Conservation (phyloP, 495 filamentous ascomycete species). For the Hypoxylon crocopeplum region DNA sequence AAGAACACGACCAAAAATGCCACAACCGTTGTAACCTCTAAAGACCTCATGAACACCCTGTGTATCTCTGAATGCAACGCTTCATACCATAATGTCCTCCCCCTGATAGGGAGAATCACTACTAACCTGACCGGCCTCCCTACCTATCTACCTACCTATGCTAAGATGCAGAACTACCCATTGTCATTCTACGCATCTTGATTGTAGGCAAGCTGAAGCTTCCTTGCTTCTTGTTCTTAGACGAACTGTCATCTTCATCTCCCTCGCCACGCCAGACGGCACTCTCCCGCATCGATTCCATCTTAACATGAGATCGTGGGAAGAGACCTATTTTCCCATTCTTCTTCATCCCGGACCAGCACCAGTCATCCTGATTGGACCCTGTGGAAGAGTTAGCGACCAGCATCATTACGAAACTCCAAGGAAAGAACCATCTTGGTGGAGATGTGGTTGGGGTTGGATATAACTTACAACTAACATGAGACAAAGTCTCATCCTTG, state of each 20-base stretch:
- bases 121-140: too few species aligned
- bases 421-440: background rate
- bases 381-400: slow-evolving; percentile 24
- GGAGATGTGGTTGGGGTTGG: background rate
- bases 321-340: slow-evolving; percentile 54
- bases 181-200: slow-evolving; percentile 35
- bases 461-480: slow-evolving; percentile 45
- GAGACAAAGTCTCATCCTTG: slow-evolving; percentile 51
- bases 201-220: slow-evolving; percentile 26
- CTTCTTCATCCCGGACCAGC: slow-evolving; percentile 52
- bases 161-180: slow-evolving; percentile 29
- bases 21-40: too few species aligned
- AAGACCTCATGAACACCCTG: too few species aligned
- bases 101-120: too few species aligned
- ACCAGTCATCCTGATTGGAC: slow-evolving; percentile 52
- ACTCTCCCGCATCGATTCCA: slow-evolving; percentile 24
- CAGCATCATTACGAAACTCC: background rate
- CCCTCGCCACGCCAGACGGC: slow-evolving; percentile 13
- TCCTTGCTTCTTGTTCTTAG: slow-evolving; percentile 21
- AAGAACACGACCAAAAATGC: too few species aligned
- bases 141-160: too few species aligned
- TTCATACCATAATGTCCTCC: too few species aligned
- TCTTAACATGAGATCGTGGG: slow-evolving; percentile 35
- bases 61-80: too few species aligned
- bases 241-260: slow-evolving; percentile 9